Conservation (phyloP, 2,329 filamentous ascomycete species). For the Pseudocercospora eumusae region DNA sequence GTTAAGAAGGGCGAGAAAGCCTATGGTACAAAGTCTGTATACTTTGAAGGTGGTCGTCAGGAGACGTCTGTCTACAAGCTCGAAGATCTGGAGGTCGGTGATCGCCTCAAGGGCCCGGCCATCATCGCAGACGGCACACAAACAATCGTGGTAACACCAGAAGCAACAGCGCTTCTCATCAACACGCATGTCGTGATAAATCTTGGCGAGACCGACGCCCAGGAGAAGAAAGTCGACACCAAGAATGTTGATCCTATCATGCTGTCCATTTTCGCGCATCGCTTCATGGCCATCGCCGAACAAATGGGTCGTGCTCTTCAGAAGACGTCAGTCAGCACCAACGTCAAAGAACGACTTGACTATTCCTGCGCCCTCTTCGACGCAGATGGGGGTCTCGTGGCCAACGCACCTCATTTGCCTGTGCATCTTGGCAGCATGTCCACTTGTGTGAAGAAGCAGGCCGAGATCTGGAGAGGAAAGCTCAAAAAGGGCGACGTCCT, state of each 20-base stretch:
- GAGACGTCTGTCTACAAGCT: constrained; percentile 84
- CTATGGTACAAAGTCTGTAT: constrained; percentile 70
- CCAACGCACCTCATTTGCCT: constrained; percentile 76
- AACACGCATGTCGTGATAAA: constrained; percentile 90
- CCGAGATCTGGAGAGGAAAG: constrained; percentile 76
- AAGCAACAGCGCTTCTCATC: constrained; percentile 72
- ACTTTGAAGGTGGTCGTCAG: constrained; percentile 77
- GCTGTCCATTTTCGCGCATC: constrained; percentile 75
- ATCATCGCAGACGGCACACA: constrained; percentile 86
- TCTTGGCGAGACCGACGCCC: constrained; percentile 57
- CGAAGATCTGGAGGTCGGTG: constrained; percentile 69
- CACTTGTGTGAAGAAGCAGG: constrained; percentile 77
- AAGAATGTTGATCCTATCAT: constrained; percentile 72
- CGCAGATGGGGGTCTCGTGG: constrained; percentile 71
- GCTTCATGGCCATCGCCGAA: constrained; percentile 84
- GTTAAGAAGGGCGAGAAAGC: constrained; percentile 60
- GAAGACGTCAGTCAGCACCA: constrained; percentile 77
- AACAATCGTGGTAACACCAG: constrained; percentile 86
- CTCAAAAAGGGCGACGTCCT: constrained; percentile 78
- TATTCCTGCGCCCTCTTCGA: constrained; percentile 84
- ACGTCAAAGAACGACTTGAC: constrained; percentile 79
- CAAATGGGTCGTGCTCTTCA: constrained; percentile 79
- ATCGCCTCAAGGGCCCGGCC: constrained; percentile 74
- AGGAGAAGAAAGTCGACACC: constrained; percentile 52
- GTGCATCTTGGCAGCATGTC: constrained; percentile 83